Conservation (phyloP, 495 filamentous ascomycete species). For the Podospora australis region DNA sequence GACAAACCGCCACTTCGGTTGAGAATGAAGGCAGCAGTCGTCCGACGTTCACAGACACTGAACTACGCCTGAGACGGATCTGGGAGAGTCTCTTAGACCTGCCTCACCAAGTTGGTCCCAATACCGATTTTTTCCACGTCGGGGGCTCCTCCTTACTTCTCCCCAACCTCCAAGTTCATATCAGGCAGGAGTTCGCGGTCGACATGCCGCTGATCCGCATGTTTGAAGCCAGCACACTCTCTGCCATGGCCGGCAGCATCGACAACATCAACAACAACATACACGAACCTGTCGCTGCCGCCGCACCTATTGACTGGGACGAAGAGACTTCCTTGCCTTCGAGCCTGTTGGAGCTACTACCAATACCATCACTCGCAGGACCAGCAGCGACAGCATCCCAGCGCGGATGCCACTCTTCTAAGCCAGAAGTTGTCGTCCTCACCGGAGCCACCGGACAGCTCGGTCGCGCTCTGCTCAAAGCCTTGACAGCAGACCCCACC, state of each 20-base stretch:
- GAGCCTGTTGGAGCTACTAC: too few relatives aligned
- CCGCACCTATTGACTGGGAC: background rate
- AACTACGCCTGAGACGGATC: background rate
- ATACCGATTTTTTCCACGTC: slow-evolving; percentile 34
- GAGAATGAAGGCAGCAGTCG: too few relatives aligned
- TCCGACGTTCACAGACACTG: background rate
- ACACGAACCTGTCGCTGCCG: background rate
- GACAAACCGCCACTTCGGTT: too few relatives aligned
- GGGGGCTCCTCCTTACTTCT: slow-evolving; percentile 35
- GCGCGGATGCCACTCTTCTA: background rate
- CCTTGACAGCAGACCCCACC: background rate
- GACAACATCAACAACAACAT: background rate
- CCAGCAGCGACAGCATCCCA: too few relatives aligned
- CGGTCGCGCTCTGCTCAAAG: background rate
- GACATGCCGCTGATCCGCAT: slow-evolving; percentile 16
- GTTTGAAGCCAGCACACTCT: slow-evolving; percentile 8
- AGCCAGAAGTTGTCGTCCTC: background rate
- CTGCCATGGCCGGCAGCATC: background rate
- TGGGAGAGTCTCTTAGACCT: background rate
- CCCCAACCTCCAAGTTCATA: slow-evolving; percentile 20
- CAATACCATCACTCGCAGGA: too few relatives aligned
- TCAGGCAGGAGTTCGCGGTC: slow-evolving; percentile 11
- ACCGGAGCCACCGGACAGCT: background rate
- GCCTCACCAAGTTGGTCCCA: background rate
- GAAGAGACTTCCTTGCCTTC: too few relatives aligned